Percentiles rank a stretch among this genome's conserved stretches.
These are phyloP conservation scores for Pseudogymnoascus sp. DNA, from an alignment of 2,329 filamentous ascomycete species.

Conservation along the genomic window DNA sequence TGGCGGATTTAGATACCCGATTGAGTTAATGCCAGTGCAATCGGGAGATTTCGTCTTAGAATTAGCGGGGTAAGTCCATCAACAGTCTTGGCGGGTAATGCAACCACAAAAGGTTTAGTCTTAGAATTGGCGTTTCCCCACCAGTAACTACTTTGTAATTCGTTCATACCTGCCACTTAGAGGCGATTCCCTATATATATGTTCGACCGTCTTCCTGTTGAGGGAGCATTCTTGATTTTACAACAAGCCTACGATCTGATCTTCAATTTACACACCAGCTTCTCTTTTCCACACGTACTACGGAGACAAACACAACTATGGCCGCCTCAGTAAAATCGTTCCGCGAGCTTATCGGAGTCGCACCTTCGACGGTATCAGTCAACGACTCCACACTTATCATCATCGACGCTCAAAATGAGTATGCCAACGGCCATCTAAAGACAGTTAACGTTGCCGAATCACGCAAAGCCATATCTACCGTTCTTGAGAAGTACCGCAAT, in stretches of 20 bases:
- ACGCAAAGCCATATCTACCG: constrained; percentile 47
- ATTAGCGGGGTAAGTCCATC: too few species aligned
- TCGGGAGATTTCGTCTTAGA: too few species aligned
- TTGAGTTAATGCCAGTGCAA: background rate
- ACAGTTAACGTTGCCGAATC: constrained; percentile 46
- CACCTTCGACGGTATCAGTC: constrained; percentile 48
- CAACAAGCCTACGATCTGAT: background rate
- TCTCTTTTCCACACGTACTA: background rate
- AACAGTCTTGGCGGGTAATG: background rate
- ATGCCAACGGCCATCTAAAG: constrained; percentile 46
- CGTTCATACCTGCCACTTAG: background rate
- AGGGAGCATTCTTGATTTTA: background rate
- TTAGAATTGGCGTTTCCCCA: background rate
- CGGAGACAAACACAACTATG: background rate
- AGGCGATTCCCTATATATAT: background rate
- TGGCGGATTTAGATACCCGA: background rate
- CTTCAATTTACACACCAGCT: background rate
- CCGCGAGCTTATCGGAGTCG: constrained; percentile 39
- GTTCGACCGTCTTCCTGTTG: background rate
- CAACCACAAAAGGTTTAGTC: background rate
- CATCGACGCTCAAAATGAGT: constrained; percentile 65
- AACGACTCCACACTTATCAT: constrained; percentile 56
- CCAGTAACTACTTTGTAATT: background rate
- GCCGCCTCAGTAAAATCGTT: constrained; percentile 19
- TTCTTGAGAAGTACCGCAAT: constrained; percentile 55